Base-by-base conservation (phyloP, 1,284 basidiomycete genomes). In the Bjerkandera adusta region DNA sequence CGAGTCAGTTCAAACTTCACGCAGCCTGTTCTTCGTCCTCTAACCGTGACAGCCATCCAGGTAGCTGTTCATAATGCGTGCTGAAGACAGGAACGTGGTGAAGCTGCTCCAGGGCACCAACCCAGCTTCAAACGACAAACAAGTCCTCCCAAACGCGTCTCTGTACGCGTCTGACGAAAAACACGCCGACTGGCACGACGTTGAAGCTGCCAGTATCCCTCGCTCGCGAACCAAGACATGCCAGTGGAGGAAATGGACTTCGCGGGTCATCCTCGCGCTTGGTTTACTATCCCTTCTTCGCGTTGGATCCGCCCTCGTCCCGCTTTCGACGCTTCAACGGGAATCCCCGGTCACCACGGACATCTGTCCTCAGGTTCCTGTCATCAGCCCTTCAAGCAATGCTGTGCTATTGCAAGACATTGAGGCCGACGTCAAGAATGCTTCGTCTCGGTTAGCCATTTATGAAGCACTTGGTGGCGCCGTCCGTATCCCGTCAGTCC, bases 401-500 rank as follows among this genome's bases (percentile, higher is more conserved):
- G 45, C 53, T 2, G 40, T 43, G 1, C 54, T 76, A 11, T 51
- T 69, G 27, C 53, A 55, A 21, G 53, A 52, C 15, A 54, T 77
- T 13, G 69, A 74, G 32, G 42, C 50, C 0, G 43, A 65, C 40
- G 72, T 68, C 41, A 46, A 41, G 11, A 64, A 63, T 0, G 55
- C 61, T 1, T 56, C 57, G n/a, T 76, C 73, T 57, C 68, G 62
- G 53, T 53, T 60, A 20, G 61, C 68, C 45, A 70, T 68, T 2
- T 71, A 68, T 45, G 67, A 72, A 36, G 66, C 62, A 6, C 60
- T 76, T 5, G 67, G 69, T 18, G 72, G 68, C 12, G 71, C 71
- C 0, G 61, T 77, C 15, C 58, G 68, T 20, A 68, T 77, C 27
- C 74, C 73, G 71, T 75, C 48, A 42, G 70, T 63, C 21, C 24